Evolutionary conservation across 2,329 filamentous ascomycete species (phyloP), one percentile per base, ranked within the genome.

Genomic region (Celoporthe dispersa): DNA sequence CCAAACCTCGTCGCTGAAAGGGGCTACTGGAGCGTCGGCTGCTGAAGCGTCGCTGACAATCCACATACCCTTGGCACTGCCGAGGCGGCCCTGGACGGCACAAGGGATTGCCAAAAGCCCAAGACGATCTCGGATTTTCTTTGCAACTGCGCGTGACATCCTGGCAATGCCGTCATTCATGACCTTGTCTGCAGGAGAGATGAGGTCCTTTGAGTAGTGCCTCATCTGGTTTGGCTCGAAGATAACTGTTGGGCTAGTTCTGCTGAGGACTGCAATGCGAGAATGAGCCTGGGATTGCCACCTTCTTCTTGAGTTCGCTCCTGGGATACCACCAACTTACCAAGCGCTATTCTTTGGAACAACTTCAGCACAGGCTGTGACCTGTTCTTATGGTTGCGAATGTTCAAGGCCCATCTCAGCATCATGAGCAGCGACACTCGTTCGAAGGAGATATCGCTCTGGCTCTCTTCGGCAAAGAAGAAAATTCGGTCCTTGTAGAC

Each of bases 61-160:
- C 92, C 92, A 94, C 73, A 94, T 83, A 0, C 92, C 93, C 77
- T 95, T 95, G 0, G 91, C 91, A 25, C 90, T 88, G 12, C 88
- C 91, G 48, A 94, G 86, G 0, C 93, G 86, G 1, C 83, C 92
- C 77, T 95, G 92, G 61, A 91, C 89, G 0, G 85, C 90, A 44
- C 87, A 87, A 0, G 91, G 91, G 0, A 87, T 77, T n/a, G 86
- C 83, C 0, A 77, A 73, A 0, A 91, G 78, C 0, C 85, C 85
- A 11, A 92, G 81, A 0, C 72, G 71, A 0, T 82, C 76, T 35
- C 85, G 83, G 6, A 94, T 83, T 57, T 81, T 80, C 1, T 79
- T 76, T 0, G 88, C 89, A 2, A 92, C 84, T 1, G 81, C 85
- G 4, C 83, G 81, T 0, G 92, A 94, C 73, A 94, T 90, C 2